Base-by-base conservation (phyloP, 108 stramenopile species). In the Discostella stelligeroides region DNA sequence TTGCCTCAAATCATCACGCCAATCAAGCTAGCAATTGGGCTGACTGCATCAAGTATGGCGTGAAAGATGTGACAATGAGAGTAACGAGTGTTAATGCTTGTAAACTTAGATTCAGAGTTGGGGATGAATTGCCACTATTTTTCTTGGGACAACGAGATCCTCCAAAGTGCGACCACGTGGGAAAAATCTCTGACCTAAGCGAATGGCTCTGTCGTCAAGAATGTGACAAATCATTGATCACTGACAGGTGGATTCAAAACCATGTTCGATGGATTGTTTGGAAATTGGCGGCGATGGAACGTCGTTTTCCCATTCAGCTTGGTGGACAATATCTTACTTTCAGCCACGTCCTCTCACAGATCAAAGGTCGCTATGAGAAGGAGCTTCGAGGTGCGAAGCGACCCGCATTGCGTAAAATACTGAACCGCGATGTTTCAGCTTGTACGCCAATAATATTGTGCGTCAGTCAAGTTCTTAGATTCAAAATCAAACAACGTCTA, bases 211-310 rank as follows among this genome's bases (percentile, higher is more conserved):
- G 75, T 12, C 48, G 54, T 17, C 65, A 75, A 48, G 85, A 82
- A 11, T 94, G 88, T 63, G 64, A 89, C 20, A 47, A 37, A 14
- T 51, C 60, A 0, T 60, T 82, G 37, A 58, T 95, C 20, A 66
- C 61, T 21, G 72, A 82, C 15, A 73, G 60, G 34, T 95, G 89
- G 89, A 72, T 95, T 23, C 45, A 46, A 4, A 95, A 91, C 66
- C 94, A 95, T 61, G 81, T 73, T 41, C 73, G 85, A 50, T 88
- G 88, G 86, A 84, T 92, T 46, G 85, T 89, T 8, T 92, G 89
- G 91, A 95, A 86, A 59, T 76, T 92, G 50, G 88, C 88, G 14
- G 81, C 84, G 13, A 85, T 87, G 64, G 94, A 95, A 55, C 73
- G 91, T 41, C 63, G 79, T 17, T 92, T 92, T 50, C 64, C 80